Base-by-base conservation (phyloP, 2,329 filamentous ascomycete species). In the Hypoxylon sp. region DNA sequence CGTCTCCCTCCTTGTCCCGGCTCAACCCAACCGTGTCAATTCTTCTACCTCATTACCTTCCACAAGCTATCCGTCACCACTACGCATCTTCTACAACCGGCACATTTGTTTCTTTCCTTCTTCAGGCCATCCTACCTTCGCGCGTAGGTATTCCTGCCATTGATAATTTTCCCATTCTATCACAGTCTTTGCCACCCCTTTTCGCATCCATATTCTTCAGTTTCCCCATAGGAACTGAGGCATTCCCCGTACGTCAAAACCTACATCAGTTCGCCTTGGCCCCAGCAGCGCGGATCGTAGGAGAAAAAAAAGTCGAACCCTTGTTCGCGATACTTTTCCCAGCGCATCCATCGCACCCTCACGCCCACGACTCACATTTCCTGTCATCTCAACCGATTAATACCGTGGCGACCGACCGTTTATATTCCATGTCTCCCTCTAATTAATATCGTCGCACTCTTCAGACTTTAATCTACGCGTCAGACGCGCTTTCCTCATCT, bases 401-500 rank as follows among this genome's bases (percentile, higher is more conserved):
- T 24, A 55, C 47, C 37, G 46, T 66, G 61, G 13, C 63, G 61
- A 69, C 37, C 66, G 48, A 68, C 53, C 56, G 57, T 58, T 44
- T 53, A n/a, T 32, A 27, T 75, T 74, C 74, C 75, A 76, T 76
- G 75, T 70, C 74, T 73, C 58, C 63, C 42, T 72, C 69, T 54
- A 65, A 52, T 52, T 76, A 71, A 63, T 68, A 52, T 64, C 53
- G 63, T 69, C 65, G 47, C 56, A 35, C 53, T 39, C 44, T 42
- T 69, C 60, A 51, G 64, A 57, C 57, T 60, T 54, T 55, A 50
- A 65, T 48, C 61, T 60, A 78, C 78, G 78, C 77, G 77, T 79
- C 71, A 67, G 70, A 75, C 75, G 76, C 75, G 76, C 70, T 68
- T 62, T 56, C 11, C 15, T 42, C 61, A 58, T 60, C 68, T 44